These are phyloP conservation scores for Collybiopsis confluens DNA, from an alignment of 768 basidiomycete genomes.

Conservation along the genomic window DNA sequence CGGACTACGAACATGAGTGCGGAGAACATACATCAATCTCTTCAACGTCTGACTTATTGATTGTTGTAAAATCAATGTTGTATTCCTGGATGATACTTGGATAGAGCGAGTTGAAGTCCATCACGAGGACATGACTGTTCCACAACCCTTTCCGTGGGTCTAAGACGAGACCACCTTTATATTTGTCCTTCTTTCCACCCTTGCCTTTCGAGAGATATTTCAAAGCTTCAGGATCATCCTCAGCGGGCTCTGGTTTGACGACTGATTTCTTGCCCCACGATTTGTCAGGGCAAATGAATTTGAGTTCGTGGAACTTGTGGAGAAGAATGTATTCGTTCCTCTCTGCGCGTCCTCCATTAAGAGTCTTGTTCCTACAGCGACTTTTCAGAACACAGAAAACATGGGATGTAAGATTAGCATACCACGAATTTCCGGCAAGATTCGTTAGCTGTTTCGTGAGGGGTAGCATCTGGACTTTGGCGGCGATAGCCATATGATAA, in stretches of 20 bases:
- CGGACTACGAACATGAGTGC: not conserved
- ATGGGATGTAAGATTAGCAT: slow-evolving; percentile 20
- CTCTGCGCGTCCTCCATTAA: slow-evolving; percentile 96
- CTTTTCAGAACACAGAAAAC: too few relatives aligned
- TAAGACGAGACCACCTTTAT: slow-evolving; percentile 97
- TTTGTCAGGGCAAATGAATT: slow-evolving; percentile 97
- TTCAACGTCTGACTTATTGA: slow-evolving; percentile 65
- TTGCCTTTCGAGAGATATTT: slow-evolving; percentile 50
- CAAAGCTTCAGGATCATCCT: slow-evolving; percentile 48
- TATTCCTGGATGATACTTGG: slow-evolving; percentile 99
- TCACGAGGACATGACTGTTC: slow-evolving; percentile 96
- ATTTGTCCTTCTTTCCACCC: slow-evolving; percentile 78
- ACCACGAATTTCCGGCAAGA: slow-evolving; percentile 98
- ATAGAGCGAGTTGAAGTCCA: slow-evolving; percentile 99
- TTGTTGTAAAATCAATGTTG: slow-evolving; percentile 98
- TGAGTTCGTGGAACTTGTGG: slow-evolving; percentile 94
- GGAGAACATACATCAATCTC: slow-evolving; percentile 33
- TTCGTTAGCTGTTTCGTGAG: slow-evolving; percentile 92
- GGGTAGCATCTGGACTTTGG: slow-evolving; percentile 91
- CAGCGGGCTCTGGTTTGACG: slow-evolving; percentile 43
- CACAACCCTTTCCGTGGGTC: slow-evolving; percentile 94
- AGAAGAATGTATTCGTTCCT: slow-evolving; percentile 98
- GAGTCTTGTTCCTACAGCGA: slow-evolving; percentile 81
- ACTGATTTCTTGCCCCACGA: slow-evolving; percentile 72
- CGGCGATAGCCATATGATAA: slow-evolving; percentile 94